Base-by-base conservation (phyloP, 352 stramenopile genomes). In the Globisporangium viniferum region DNA sequence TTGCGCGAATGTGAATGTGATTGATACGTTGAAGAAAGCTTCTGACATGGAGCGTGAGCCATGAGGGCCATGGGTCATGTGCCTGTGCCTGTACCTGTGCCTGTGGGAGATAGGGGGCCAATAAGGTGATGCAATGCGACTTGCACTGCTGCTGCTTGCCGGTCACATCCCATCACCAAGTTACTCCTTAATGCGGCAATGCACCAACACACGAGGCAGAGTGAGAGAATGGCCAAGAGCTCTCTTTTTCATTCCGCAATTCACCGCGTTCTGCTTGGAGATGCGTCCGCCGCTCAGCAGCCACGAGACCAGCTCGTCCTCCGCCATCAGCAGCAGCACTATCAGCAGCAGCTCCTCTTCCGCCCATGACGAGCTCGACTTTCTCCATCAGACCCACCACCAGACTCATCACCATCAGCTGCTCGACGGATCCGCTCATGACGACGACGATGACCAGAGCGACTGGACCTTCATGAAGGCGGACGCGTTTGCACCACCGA, bases 391-490 rank as follows among this genome's bases (percentile, higher is more conserved):
- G 18, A 48, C 22, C 2, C 39, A 63, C 9, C 24, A 63, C 2
- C 64, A 39, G 15, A 46, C 54, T 36, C 62, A 69, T 3, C 64
- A 68, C 3, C 31, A 59, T 10, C 55, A 58, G 5, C 49, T 67
- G 3, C 58, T 49, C 4, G 51, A 61, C 22, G 48, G 24, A 29
- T 24, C 48, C 6, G 22, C n/a, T 0, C 46, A 62, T 8, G 22
- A 41, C 31, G 55, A 58, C 51, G 12, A 55, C 27, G 31, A 76
- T 53, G 49, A 70, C 29, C 35, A 46, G 49, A 33, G 71, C 51
- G 59, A 67, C 51, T 71, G 66, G 66, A 57, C 31, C n/a, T 71
- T 71, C 53, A 57, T 67, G 51, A 64, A 67, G 22, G 53, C 66
- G 1, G 66, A 67, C 33, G 65, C 59, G 49, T 27, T 27, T 46